These are phyloP conservation scores for Chalciporus pseudorubinellus DNA, from an alignment of 768 basidiomycete species.

Conservation along the genomic window DNA sequence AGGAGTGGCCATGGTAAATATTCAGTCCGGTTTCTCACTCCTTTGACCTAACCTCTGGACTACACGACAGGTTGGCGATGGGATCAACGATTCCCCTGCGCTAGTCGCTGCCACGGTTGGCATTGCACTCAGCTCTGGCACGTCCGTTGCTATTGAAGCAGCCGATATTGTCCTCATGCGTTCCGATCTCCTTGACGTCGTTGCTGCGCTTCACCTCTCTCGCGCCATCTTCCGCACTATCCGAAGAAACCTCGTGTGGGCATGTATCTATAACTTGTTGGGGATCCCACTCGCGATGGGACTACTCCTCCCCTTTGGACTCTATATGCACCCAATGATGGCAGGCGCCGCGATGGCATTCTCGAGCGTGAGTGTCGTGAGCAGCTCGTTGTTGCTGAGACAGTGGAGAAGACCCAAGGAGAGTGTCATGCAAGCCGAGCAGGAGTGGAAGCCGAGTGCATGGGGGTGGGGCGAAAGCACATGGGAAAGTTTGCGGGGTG, in stretches of 20 bases:
- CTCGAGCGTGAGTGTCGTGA: constrained; percentile 93
- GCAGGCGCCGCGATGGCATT: constrained; percentile 99
- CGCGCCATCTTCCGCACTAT: constrained; percentile 87
- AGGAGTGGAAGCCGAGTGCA: constrained; percentile 31
- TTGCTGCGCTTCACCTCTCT: constrained; percentile 92
- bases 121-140: constrained; percentile 93
- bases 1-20: constrained; percentile 86
- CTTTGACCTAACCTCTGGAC: neutral
- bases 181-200: constrained; percentile 94
- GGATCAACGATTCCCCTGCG: constrained; percentile 98
- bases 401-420: constrained; percentile 75
- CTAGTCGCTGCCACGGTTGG: constrained; percentile 95
- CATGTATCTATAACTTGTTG: constrained; percentile 89
- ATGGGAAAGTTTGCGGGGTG: constrained; percentile 38
- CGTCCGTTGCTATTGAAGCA: constrained; percentile 96
- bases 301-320: constrained; percentile 83
- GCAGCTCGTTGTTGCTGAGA: constrained; percentile 80
- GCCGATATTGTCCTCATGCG: constrained; percentile 98
- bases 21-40: neutral
- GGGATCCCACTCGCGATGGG: constrained; percentile 99
- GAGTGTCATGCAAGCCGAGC: constrained; percentile 68
- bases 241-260: constrained; percentile 92
- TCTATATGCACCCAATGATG: constrained; percentile 97
- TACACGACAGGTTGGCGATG: constrained; percentile 83
- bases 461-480: constrained; percentile 15